These are phyloP conservation scores for Firmiana major DNA, from an alignment of 345 rosid genomes.

Conservation along the genomic window DNA sequence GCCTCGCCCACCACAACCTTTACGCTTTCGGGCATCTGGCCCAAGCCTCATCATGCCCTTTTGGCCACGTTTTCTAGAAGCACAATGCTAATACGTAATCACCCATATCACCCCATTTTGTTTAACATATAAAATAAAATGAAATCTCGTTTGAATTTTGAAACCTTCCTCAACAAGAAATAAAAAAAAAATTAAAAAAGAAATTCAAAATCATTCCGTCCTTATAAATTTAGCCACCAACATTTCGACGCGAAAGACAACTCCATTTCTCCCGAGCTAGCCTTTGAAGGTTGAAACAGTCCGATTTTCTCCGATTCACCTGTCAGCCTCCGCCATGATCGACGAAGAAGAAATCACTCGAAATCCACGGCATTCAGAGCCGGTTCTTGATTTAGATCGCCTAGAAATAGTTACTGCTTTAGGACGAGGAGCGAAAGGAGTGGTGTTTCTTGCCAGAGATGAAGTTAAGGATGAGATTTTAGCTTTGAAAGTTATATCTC, in stretches of 20 bases:
- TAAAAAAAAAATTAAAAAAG: slow-evolving; percentile 18
- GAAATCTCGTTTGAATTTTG: background rate
- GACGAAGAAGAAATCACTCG: slow-evolving; percentile 4
- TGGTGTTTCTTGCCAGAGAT: slow-evolving; percentile 61
- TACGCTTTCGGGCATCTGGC: background rate
- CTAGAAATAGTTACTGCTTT: slow-evolving; percentile 52
- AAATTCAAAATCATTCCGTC: background rate
- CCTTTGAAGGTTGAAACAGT: background rate
- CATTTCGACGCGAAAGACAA: background rate
- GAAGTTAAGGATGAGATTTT: slow-evolving; percentile 26
- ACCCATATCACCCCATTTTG: background rate
- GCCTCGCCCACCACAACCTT: background rate
- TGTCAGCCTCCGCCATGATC: slow-evolving; percentile 9
- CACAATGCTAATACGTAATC: background rate
- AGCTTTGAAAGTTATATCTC: slow-evolving; percentile 75
- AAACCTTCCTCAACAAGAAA: slow-evolving; percentile 33
- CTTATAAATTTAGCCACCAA: slow-evolving; percentile 1
- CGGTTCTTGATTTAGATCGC: slow-evolving; percentile 33
- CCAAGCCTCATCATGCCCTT: background rate
- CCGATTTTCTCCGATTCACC: background rate
- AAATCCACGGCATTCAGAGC: slow-evolving; percentile 14
- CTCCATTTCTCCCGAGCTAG: background rate
- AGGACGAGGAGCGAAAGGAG: slow-evolving; percentile 93
- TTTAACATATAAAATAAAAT: background rate
- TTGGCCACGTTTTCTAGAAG: slow-evolving; percentile 17